Conservation (phyloP, 495 filamentous ascomycete genomes). For the Talaromyces stipitatus region DNA sequence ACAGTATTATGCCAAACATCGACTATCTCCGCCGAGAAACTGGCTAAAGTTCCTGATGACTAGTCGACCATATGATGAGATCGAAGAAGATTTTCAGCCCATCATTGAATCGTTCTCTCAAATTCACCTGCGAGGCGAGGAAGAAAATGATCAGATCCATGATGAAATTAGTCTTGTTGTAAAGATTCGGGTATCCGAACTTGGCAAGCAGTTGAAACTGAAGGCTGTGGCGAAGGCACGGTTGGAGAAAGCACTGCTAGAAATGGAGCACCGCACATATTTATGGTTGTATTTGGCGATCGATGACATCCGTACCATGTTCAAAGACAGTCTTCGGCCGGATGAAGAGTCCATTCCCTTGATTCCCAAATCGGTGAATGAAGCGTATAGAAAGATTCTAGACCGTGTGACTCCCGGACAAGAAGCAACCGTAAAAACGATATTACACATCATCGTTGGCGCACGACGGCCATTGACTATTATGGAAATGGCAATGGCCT, state of each 20-base stretch:
- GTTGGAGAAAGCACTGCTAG: conserved; percentile 7
- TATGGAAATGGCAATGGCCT: conserved; percentile 23
- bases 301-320: conserved; percentile 6
- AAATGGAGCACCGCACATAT: conserved; percentile 16
- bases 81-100: conserved; percentile 9
- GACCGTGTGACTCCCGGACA: conserved; percentile 3
- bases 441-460: conserved; percentile 30
- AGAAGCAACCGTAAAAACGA: conserved; percentile 7
- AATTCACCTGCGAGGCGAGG: conserved; percentile 17
- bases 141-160: conserved; percentile 16
- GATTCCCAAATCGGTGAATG: conserved; percentile 11
- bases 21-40: not conserved
- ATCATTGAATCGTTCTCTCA: conserved; percentile 7
- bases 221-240: not conserved
- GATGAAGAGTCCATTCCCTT: conserved; percentile 7
- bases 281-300: too few relatives aligned
- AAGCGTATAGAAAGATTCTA: conserved; percentile 15
- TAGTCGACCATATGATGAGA: conserved; percentile 20
- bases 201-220: conserved; percentile 6
- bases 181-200: conserved; percentile 9
- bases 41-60: conserved; percentile 24
- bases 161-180: conserved; percentile 24
- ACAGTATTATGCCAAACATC: conserved; percentile 15
- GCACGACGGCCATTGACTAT: conserved; percentile 21
- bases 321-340: conserved; percentile 10